phyloP scores from a whole-genome alignment of 495 filamentous ascomycete species.

The Trichocladium uniseriatum region DNA sequence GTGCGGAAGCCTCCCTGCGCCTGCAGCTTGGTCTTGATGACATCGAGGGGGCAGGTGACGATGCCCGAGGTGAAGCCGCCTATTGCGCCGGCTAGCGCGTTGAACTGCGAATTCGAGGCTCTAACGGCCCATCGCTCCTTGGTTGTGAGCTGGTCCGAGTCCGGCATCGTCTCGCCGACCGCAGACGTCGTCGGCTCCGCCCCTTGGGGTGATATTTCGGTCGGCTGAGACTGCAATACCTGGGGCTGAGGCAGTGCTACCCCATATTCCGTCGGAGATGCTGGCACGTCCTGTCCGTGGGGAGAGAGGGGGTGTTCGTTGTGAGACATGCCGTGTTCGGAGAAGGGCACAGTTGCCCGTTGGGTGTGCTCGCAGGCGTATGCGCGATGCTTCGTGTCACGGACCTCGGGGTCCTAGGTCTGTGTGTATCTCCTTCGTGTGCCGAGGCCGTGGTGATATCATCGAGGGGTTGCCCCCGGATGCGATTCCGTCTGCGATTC shows the following conservation, averaged over 20 bases:
- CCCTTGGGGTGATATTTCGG: conserved; percentile 1
- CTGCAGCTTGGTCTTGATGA: conserved; percentile 98
- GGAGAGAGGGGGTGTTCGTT: conserved; percentile 30
- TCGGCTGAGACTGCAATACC: conserved; percentile 11
- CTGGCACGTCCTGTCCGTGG: conserved; percentile 25
- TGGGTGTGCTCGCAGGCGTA: not conserved
- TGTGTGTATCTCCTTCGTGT: not conserved
- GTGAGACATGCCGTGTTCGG: conserved; percentile 39
- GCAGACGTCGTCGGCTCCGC: not conserved
- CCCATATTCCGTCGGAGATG: conserved; percentile 37
- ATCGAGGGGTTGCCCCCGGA: not conserved
- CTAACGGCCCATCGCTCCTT: conserved; percentile 47
- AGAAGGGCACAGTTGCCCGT: conserved; percentile 8
- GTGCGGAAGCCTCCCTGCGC: conserved; percentile 74
- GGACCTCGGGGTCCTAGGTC: conserved; percentile 5
- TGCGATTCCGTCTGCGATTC: conserved; percentile 7
- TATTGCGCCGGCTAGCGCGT: conserved; percentile 69
- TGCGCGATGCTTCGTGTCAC: not conserved
- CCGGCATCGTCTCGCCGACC: conserved; percentile 22
- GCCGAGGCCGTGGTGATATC: not conserved
- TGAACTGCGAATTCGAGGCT: conserved; percentile 44
- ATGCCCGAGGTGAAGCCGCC: conserved; percentile 88
- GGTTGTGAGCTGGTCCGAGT: conserved; percentile 36
- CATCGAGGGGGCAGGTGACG: conserved; percentile 94
- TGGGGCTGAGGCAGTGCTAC: conserved; percentile 11